Base-by-base conservation (phyloP, 306 rosid genomes). In the Pyrus communis region DNA sequence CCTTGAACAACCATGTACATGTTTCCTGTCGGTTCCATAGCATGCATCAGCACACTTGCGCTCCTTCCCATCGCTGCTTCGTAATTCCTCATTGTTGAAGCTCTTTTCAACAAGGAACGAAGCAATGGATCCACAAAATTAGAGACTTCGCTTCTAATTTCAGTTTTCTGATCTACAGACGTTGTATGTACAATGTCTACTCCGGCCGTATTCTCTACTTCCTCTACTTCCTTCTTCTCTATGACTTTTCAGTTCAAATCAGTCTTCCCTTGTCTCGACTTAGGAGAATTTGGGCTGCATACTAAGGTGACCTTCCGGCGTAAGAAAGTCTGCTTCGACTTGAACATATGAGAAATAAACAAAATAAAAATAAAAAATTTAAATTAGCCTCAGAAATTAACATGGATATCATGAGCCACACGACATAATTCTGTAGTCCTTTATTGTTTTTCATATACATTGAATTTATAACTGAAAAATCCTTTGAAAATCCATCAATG, bases 271-370 rank as follows among this genome's bases (percentile, higher is more conserved):
- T 75, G 87, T 79, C 87, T 95, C 74, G 72, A 67, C 33, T 67
- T 81, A 51, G 82, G 75, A 71, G 84, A 79, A 69, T 79, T 66
- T 59, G 86, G 60, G 79, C 79, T 74, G 30, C 93, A 84, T 13
- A 79, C 97, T 61, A 95, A 82, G 75, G 89, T 90, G 43, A 84
- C 86, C 88, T 89, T 92, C 88, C 92, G 97, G 80, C 99, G 96
- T 93, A 95, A 52, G 89, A 95, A 95, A 42, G 99, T 92, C 99
- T 92, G 71, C 66, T 27, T 58, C 12, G 25, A 45, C 60, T 6
- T 25, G 61, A 71, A 57, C 19, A 23, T 18, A 69, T 43, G 45
- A 11, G 31, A 69, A 49, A 63, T 23, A 21, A 30, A 68, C 18
- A 10, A 14, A 46, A 25, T 25, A 25, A 25, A 25, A 25, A 25